A percentile compares a stretch with the other conserved stretches of the same genome.
phyloP scores from a whole-genome alignment of 208 protist genomes.

The Trypanosoma brucei region DNA sequence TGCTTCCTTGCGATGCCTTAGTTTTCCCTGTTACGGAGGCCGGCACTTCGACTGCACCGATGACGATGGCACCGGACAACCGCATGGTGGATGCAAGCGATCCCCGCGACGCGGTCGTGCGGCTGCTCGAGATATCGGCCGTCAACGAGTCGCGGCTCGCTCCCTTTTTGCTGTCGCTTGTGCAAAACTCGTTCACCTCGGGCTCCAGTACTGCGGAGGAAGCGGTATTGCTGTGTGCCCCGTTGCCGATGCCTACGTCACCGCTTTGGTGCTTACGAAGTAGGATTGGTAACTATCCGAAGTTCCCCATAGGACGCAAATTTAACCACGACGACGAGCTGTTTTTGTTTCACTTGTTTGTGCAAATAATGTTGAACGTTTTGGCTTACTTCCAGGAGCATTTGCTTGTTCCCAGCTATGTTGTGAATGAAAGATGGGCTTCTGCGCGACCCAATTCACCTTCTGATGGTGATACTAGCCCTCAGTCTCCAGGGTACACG shows the following conservation, averaged over 20 bases:
- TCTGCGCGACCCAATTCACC: slow-evolving; percentile 1
- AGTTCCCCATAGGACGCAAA: slow-evolving; percentile 27
- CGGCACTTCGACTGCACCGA: neutral
- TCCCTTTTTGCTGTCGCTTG: slow-evolving; percentile 18
- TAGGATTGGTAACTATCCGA: slow-evolving; percentile 25
- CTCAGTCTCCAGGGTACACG: neutral
- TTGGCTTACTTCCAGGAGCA: slow-evolving; percentile 76
- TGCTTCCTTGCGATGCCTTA: slow-evolving; percentile 13
- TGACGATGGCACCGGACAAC: slow-evolving; percentile 1
- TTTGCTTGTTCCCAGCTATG: slow-evolving; percentile 59
- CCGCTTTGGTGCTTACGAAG: slow-evolving; percentile 24
- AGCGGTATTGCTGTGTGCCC: slow-evolving; percentile 14
- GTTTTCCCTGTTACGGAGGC: neutral
- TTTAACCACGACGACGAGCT: slow-evolving; percentile 67
- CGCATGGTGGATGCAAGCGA: slow-evolving; percentile 1
- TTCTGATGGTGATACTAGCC: slow-evolving; percentile 12
- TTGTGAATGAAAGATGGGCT: slow-evolving; percentile 51
- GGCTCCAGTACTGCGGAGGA: neutral
- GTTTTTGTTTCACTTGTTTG: slow-evolving; percentile 80
- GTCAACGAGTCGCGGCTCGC: slow-evolving; percentile 19
- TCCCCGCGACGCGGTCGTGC: slow-evolving; percentile 8
- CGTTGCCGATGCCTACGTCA: slow-evolving; percentile 18
- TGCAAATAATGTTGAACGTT: slow-evolving; percentile 71
- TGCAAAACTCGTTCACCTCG: slow-evolving; percentile 4
- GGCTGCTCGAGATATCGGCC: slow-evolving; percentile 6